Evolutionary conservation across 192 early-diverging fungal species (phyloP), one percentile per base, ranked within the genome.

Genomic region (Cladochytrium replicatum): DNA sequence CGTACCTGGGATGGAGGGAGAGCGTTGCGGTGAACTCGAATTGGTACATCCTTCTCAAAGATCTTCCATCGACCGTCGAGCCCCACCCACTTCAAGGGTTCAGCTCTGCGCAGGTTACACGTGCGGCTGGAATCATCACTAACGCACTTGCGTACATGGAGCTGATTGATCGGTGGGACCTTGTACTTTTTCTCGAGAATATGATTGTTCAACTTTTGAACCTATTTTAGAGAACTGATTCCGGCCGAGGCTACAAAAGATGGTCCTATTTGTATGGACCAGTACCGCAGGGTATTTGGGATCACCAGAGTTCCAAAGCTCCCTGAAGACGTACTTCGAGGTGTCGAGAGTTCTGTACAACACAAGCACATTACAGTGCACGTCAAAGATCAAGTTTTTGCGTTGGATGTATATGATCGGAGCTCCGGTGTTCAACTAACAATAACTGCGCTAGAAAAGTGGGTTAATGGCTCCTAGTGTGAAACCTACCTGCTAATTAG

Each of bases 1-100:
- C 88, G 4, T 90, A 89, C 61, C 77, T 84, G 43, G 67, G 74
- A 23, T 92, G 87, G 87, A 71, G 92, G 9, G 86, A 88, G 37
- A 65, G 80, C 6, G 46, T 89, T 23, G 61, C 89, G 50, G 73
- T 95, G 51, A 88, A 95, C 69, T 87, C 84, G 41, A 89, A 90
- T 68, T 95, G 87, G 80, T 91, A 81, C 54, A 75, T 91, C 22
- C 32, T 84, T n/a, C 63, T 76, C 51, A 56, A 61, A 4, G 78
- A 85, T 49, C 46, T 78, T 57, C 54, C 55, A 1, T 41, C 78
- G 13, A 79, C 76, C 24, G 67, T 57, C 0, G 53, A 26, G 55
- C 67, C 15, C 38, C 67, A 0, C 44, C 65, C 15, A 29, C 56
- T 11, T 56, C 47, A 59, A 24, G 68, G 75, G 23, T 92, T 80